Percentiles rank a stretch among this genome's conserved stretches.
Evolutionary conservation across 139 green algal species (phyloP).

Genomic region (Chlorella sp.): DNA sequence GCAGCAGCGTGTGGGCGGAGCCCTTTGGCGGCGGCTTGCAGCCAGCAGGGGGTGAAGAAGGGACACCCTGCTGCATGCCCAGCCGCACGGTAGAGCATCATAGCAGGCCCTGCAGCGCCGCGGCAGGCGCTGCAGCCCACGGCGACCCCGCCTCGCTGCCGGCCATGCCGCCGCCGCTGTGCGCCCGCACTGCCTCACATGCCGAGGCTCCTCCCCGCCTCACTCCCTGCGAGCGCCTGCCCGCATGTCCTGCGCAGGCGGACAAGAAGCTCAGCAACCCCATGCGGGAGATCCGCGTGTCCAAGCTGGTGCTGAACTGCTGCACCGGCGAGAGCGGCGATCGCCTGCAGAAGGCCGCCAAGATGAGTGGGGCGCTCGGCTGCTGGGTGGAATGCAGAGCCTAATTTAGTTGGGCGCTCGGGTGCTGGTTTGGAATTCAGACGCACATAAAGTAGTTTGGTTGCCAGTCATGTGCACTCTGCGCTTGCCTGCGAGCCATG

Average conservation of each 20-base stretch:
- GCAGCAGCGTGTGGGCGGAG: background rate
- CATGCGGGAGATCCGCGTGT: conserved; percentile 98
- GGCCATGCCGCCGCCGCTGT: background rate
- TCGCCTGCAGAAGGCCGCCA: conserved; percentile 98
- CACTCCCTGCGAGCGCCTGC: background rate
- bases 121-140: background rate
- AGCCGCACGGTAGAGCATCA: background rate
- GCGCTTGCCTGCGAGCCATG: background rate
- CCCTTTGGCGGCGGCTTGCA: background rate
- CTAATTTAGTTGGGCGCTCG: background rate
- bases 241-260: conserved; percentile 19
- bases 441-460: no score
- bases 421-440: background rate
- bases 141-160: background rate
- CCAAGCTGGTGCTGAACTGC: conserved; percentile 99
- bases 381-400: background rate
- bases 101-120: no score
- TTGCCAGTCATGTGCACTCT: background rate
- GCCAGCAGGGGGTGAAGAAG: background rate
- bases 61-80: background rate
- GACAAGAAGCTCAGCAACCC: conserved; percentile 87
- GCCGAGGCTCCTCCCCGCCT: background rate
- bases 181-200: background rate
- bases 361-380: conserved; percentile 63
- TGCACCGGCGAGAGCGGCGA: conserved; percentile 98